phyloP scores from a whole-genome alignment of 1,284 basidiomycete genomes.

The Ceratobasidium sp. region DNA sequence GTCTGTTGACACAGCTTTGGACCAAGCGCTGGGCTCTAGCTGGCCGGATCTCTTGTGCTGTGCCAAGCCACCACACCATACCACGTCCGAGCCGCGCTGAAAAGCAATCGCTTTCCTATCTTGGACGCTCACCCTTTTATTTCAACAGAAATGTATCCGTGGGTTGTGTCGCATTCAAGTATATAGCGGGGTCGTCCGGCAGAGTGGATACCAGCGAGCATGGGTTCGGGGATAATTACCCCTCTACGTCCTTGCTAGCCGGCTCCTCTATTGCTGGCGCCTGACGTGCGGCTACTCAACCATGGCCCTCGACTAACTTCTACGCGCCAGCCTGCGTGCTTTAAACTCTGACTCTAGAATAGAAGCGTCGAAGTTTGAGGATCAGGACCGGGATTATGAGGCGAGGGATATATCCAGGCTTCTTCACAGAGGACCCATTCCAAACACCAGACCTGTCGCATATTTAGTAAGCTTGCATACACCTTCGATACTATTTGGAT shows the following conservation, averaged over 20 bases:
- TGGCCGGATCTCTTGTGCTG: no score
- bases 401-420: not conserved
- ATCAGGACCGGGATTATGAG: not conserved
- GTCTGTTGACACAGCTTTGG: slow-evolving; percentile 25
- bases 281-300: slow-evolving; percentile 7
- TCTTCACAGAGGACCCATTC: not conserved
- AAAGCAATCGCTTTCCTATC: not conserved
- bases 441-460: not conserved
- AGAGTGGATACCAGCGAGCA: not conserved
- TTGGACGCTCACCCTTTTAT: not conserved
- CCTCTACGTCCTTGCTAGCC: not conserved
- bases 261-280: slow-evolving; percentile 14
- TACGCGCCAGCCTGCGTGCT: not conserved
- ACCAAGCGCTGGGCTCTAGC: slow-evolving; percentile 24
- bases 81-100: no score
- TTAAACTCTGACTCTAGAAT: not conserved
- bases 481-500: no score
- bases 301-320: not conserved
- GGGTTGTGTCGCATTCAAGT: slow-evolving; percentile 5
- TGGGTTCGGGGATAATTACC: not conserved
- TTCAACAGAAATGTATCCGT: not conserved
- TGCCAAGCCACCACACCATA: no score
- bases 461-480: not conserved
- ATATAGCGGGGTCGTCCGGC: slow-evolving; percentile 11
- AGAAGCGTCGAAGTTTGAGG: not conserved